Percentiles rank a stretch among this genome's conserved stretches.
Conservation (phyloP, 163 green algal species). For the Chloroidium sp. region DNA sequence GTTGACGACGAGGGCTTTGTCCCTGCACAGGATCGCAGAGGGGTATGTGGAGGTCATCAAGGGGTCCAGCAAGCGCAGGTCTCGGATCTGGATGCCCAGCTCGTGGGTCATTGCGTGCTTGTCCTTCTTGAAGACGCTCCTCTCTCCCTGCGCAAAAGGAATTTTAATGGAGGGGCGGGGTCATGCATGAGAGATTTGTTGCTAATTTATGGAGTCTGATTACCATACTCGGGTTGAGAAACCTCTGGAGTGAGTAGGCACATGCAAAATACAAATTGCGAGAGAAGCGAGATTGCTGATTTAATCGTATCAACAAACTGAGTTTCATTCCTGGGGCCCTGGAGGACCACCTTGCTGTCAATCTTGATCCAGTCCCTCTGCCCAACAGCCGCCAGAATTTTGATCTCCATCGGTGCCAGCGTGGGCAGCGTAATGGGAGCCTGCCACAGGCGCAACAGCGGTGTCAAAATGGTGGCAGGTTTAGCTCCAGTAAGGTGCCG, state of each 20-base stretch:
- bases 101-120: constrained; percentile 3
- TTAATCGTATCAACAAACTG: too few relatives aligned
- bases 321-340: too few relatives aligned
- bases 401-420: background rate
- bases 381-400: background rate
- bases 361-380: background rate
- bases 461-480: too few relatives aligned
- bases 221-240: too few relatives aligned
- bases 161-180: too few relatives aligned
- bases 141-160: background rate
- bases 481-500: too few relatives aligned
- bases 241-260: too few relatives aligned
- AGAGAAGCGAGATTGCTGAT: too few relatives aligned
- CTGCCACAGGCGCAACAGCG: background rate
- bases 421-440: background rate
- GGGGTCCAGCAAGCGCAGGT: constrained; percentile 28
- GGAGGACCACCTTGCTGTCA: background rate
- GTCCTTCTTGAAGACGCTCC: background rate
- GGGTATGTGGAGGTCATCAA: constrained; percentile 17
- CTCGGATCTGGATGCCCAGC: constrained; percentile 20
- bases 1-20: constrained; percentile 77
- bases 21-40: constrained; percentile 56
- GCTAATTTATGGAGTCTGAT: too few relatives aligned
- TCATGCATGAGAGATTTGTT: too few relatives aligned
- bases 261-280: too few relatives aligned